phyloP scores from a whole-genome alignment of 2,329 filamentous ascomycete genomes.

The Trichoderma sp. region DNA sequence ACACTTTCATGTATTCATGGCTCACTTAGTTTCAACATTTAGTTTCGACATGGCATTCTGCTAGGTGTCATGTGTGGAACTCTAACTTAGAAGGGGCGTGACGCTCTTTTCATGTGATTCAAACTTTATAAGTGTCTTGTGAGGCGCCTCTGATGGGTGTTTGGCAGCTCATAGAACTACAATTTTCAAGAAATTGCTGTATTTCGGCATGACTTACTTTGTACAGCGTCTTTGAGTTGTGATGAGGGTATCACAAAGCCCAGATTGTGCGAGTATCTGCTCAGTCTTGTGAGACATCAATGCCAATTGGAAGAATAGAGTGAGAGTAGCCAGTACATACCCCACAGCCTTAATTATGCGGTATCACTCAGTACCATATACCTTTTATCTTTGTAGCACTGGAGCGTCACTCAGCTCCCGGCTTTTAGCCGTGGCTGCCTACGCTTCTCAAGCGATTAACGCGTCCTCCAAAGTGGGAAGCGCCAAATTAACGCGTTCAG shows the following conservation, averaged over 20 bases:
- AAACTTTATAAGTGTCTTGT: neutral
- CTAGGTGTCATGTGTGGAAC: neutral
- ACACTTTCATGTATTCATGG: too few species aligned
- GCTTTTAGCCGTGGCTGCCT: neutral
- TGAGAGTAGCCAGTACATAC: neutral
- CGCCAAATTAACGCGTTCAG: constrained; percentile 19
- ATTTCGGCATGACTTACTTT: neutral
- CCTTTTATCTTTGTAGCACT: neutral
- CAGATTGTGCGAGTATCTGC: neutral
- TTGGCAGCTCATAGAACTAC: neutral
- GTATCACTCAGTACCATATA: neutral
- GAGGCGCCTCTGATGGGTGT: neutral
- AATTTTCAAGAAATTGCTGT: neutral
- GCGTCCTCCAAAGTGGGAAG: neutral
- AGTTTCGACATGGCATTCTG: neutral
- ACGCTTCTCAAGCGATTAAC: constrained; percentile 5
- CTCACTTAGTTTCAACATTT: neutral
- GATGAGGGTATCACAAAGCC: neutral
- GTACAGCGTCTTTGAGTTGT: neutral
- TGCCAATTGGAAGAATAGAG: neutral
- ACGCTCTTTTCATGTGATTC: neutral
- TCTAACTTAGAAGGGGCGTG: neutral
- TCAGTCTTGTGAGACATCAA: neutral
- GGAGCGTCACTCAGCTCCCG: neutral
- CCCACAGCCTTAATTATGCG: neutral